Evolutionary conservation across 306 rosid species (phyloP).

Genomic region (Castanea mollissima): DNA sequence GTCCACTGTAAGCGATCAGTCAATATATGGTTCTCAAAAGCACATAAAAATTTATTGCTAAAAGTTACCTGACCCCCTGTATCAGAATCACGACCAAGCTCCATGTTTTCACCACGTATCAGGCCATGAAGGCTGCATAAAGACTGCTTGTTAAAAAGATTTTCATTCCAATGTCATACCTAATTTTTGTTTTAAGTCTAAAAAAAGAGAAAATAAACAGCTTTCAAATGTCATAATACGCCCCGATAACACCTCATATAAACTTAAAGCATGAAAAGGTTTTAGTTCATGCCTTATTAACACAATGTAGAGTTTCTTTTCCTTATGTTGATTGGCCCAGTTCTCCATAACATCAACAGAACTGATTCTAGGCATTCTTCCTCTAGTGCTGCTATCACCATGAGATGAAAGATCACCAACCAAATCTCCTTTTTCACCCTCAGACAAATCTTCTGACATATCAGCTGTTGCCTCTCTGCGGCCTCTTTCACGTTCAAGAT

Average conservation of each 20-base stretch:
- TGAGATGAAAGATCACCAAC: constrained; percentile 34
- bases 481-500: constrained; percentile 51
- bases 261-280: constrained; percentile 14
- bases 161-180: constrained; percentile 1
- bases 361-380: constrained; percentile 35
- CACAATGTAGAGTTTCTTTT: constrained; percentile 51
- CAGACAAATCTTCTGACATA: constrained; percentile 66
- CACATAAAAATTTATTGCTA: not conserved
- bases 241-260: not conserved
- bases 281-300: constrained; percentile 43
- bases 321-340: constrained; percentile 50
- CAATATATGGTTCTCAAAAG: not conserved
- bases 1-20: constrained; percentile 6
- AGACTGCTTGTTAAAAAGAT: constrained; percentile 23
- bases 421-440: constrained; percentile 56
- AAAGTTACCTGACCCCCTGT: constrained; percentile 60
- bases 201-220: not conserved
- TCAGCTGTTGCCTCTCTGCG: constrained; percentile 57
- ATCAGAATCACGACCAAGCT: constrained; percentile 69
- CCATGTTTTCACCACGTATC: constrained; percentile 63
- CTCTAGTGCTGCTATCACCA: constrained; percentile 32
- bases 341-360: constrained; percentile 53
- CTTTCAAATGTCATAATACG: not conserved
- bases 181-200: not conserved
- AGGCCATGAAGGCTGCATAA: constrained; percentile 60